Conservation (phyloP, 305 asterid species). For the Solanum hybrid region DNA sequence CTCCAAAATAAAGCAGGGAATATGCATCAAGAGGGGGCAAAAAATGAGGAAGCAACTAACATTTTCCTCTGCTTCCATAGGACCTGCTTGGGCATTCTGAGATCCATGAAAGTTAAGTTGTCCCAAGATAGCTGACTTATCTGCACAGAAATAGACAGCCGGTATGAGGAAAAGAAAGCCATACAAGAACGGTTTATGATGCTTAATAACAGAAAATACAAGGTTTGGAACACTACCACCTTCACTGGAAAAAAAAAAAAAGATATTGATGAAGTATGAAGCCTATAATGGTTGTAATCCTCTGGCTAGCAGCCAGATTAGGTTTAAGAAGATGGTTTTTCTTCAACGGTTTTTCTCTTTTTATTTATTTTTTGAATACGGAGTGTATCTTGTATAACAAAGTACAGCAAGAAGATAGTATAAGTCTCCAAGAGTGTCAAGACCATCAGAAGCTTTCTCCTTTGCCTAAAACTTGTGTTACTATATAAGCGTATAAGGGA, state of each 20-base stretch:
- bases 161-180: not conserved
- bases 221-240: not conserved
- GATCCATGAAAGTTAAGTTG: conserved; percentile 22
- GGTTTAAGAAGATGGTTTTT: not conserved
- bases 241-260: not conserved
- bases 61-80: conserved; percentile 29
- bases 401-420: too few species aligned
- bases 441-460: not conserved
- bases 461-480: not conserved
- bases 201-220: not conserved
- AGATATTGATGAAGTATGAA: not conserved
- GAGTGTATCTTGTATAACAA: not conserved
- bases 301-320: not conserved
- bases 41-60: conserved; percentile 35
- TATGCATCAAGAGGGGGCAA: not conserved
- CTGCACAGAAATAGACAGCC: conserved; percentile 23
- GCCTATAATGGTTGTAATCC: not conserved
- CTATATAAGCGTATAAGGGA: not conserved
- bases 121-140: conserved; percentile 26
- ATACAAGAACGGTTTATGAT: not conserved
- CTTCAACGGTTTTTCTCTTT: not conserved
- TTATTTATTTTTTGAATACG: not conserved
- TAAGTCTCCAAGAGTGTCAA: not conserved
- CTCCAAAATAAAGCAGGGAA: conserved; percentile 1
- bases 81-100: conserved; percentile 24